These are phyloP conservation scores for Rhodotorula sp. DNA, from an alignment of 1,284 basidiomycete genomes.

Conservation along the genomic window DNA sequence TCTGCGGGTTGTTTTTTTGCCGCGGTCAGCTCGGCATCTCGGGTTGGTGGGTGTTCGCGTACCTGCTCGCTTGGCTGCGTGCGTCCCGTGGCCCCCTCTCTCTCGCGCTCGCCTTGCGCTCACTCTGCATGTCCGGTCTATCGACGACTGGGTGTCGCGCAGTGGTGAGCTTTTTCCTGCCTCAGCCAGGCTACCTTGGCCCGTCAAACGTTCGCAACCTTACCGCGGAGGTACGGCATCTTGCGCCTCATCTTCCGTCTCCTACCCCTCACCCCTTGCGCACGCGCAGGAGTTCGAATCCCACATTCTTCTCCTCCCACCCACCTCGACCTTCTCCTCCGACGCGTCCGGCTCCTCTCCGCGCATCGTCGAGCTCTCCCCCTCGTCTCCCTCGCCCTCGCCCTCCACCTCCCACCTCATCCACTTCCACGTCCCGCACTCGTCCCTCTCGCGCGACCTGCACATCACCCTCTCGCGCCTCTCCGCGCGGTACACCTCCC, in stretches of 20 bases:
- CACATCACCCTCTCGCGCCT: constrained; percentile 27
- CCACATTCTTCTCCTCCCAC: constrained; percentile 23
- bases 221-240: constrained; percentile 15
- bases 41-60: neutral
- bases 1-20: constrained; percentile 23
- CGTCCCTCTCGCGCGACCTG: constrained; percentile 21
- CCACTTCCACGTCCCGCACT: constrained; percentile 37
- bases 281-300: constrained; percentile 28
- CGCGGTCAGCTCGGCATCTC: constrained; percentile 9
- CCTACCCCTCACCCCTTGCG: no score
- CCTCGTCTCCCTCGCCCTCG: neutral
- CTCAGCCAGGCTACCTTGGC: constrained; percentile 39
- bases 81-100: neutral
- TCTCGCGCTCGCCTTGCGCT: no score
- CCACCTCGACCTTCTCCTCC: constrained; percentile 6
- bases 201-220: constrained; percentile 6
- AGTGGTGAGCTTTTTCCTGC: constrained; percentile 30
- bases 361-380: constrained; percentile 17
- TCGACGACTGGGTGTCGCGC: neutral
- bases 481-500: constrained; percentile 9
- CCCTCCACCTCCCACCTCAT: constrained; percentile 18
- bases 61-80: constrained; percentile 29
- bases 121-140: neutral
- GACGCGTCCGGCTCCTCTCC: neutral
- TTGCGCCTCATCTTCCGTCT: no score